Evolutionary conservation across 2,329 filamentous ascomycete species (phyloP).

Genomic region (Diplodia mutila): DNA sequence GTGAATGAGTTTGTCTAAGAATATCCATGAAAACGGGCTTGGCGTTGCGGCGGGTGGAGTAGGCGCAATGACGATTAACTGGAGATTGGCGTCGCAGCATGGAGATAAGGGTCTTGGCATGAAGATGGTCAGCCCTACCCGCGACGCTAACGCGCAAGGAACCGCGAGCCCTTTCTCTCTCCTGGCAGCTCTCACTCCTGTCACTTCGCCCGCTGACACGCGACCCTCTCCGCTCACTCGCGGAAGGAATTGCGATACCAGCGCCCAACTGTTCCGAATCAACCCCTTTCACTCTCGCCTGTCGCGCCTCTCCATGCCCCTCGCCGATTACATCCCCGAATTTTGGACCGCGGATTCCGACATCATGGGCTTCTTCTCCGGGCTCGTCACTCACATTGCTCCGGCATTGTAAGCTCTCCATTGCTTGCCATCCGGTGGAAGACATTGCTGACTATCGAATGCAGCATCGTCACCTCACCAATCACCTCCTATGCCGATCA

Average conservation of each 20-base stretch:
- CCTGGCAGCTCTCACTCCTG: slow-evolving; percentile 2
- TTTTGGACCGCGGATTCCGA: slow-evolving; percentile 20
- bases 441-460: not conserved
- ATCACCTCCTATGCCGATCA: slow-evolving; percentile 69
- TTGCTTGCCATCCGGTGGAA: not conserved
- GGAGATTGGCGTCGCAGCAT: slow-evolving; percentile 3
- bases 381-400: slow-evolving; percentile 41
- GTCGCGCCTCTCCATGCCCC: slow-evolving; percentile 12
- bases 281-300: not conserved
- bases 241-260: slow-evolving; percentile 11
- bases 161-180: slow-evolving; percentile 14
- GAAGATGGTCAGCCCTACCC: slow-evolving; percentile 21
- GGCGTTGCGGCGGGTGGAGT: not conserved
- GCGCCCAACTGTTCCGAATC: not conserved
- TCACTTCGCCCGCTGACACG: not conserved
- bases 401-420: slow-evolving; percentile 42
- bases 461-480: slow-evolving; percentile 63
- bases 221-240: not conserved
- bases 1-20: not conserved
- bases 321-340: slow-evolving; percentile 24
- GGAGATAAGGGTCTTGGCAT: slow-evolving; percentile 20
- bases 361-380: slow-evolving; percentile 43
- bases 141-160: slow-evolving; percentile 17
- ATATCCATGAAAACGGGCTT: not conserved
- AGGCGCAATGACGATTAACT: slow-evolving; percentile 2